A percentile compares a stretch with the other conserved stretches of the same genome.
Conservation (phyloP, 768 basidiomycete genomes). For the Sporobolomyces phaffii region DNA sequence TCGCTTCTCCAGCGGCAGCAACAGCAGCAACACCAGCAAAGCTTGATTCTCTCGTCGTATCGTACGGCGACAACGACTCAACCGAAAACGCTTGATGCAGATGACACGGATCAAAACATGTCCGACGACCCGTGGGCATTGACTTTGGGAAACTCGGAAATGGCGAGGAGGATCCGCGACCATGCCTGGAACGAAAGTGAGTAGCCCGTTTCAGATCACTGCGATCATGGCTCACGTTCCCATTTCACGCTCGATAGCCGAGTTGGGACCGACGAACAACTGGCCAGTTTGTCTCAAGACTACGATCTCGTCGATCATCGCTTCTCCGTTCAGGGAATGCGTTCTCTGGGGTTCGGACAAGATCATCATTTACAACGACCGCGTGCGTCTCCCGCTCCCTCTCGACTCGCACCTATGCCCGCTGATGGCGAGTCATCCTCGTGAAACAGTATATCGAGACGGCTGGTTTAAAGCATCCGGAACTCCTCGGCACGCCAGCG, state of each 20-base stretch:
- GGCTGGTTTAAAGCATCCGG: conserved; percentile 29
- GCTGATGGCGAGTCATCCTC: too few relatives aligned
- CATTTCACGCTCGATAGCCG: neutral
- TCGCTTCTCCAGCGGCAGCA: neutral
- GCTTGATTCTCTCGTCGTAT: neutral
- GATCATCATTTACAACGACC: conserved; percentile 33
- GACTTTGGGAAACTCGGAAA: conserved; percentile 5
- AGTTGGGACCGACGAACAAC: conserved; percentile 11
- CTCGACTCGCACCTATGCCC: too few relatives aligned
- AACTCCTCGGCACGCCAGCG: conserved; percentile 13
- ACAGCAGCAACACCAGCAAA: neutral
- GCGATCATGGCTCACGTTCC: too few relatives aligned
- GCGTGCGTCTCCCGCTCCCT: too few relatives aligned
- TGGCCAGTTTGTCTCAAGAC: conserved; percentile 28
- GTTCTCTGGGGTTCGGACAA: conserved; percentile 16
- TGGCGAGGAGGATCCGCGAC: conserved; percentile 14
- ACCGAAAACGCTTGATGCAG: too few relatives aligned
- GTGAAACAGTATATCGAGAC: conserved; percentile 21
- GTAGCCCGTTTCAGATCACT: neutral
- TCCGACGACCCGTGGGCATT: neutral
- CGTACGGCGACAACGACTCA: neutral
- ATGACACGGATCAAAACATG: neutral
- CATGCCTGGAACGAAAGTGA: conserved; percentile 17
- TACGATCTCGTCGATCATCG: conserved; percentile 26
- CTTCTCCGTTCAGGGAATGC: conserved; percentile 26